These are phyloP conservation scores for Byssochlamys sp. DNA, from an alignment of 2,329 filamentous ascomycete genomes.

Conservation along the genomic window DNA sequence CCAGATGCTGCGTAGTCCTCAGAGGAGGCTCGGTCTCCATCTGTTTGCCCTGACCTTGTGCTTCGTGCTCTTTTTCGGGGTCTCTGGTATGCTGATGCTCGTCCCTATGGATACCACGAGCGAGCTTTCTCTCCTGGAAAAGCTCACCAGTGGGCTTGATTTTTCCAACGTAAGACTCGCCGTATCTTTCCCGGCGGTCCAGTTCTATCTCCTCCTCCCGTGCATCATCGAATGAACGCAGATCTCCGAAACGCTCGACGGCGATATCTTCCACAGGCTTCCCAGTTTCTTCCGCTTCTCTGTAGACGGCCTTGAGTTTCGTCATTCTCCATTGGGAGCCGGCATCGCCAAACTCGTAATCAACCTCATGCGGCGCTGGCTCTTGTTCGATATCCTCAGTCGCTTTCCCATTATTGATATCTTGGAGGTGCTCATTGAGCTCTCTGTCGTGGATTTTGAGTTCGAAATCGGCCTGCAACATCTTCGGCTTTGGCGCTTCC, in stretches of 20 bases:
- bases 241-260: constrained; percentile 65
- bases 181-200: constrained; percentile 72
- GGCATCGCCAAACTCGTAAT: constrained; percentile 78
- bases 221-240: constrained; percentile 82
- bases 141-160: constrained; percentile 81
- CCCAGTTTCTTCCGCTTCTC: constrained; percentile 63
- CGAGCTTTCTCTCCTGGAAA: constrained; percentile 63
- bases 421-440: constrained; percentile 62
- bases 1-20: constrained; percentile 46
- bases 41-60: constrained; percentile 45
- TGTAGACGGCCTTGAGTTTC: constrained; percentile 78
- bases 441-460: constrained; percentile 70
- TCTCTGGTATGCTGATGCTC: constrained; percentile 18
- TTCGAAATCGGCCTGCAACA: constrained; percentile 50
- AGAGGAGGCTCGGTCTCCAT: constrained; percentile 48
- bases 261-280: constrained; percentile 73
- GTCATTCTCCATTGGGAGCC: constrained; percentile 96
- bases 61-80: constrained; percentile 26
- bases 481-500: constrained; percentile 30
- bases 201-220: constrained; percentile 87
- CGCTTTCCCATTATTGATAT: constrained; percentile 49
- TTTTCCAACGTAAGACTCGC: constrained; percentile 72
- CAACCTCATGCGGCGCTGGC: constrained; percentile 52
- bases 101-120: constrained; percentile 42
- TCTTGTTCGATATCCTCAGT: constrained; percentile 46